Evolutionary conservation across 257 asterid genomes (phyloP), one percentile per base, ranked within the genome.

Genomic region (Osmanthus fragrans): DNA sequence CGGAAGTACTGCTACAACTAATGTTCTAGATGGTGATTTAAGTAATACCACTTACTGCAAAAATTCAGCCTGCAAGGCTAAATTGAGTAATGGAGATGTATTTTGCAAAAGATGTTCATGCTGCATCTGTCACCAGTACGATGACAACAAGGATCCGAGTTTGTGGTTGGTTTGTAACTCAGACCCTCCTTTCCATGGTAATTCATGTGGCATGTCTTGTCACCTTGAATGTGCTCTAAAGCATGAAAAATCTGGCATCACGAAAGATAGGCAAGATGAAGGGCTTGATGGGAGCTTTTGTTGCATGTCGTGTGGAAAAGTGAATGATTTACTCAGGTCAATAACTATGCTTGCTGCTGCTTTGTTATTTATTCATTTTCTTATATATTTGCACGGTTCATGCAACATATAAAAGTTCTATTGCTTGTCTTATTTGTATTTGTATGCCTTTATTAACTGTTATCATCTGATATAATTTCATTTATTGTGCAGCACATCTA

Each of bases 81-180:
- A 85, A 71, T 66, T 91, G 82, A 85, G 75, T n/a, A 27, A 73
- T 0, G 89, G 63, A 56, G 90, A 89, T 6, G 77, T 29, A 49
- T 93, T 91, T 85, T 93, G 98, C 86, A 93, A 85, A 79, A 72
- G 98, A 80, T 93, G 98, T 80, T 87, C 97, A 12, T 93, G 98
- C 85, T 89, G 94, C 76, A 89, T 93, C 49, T 93, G 98, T 74
- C 88, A 81, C 66, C 82, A 56, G 80, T 93, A 85, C 71, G 98
- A 93, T 76, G 98, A 93, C 75, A 93, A 93, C 73, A 93, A 93
- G 86, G 98, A 93, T 80, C 97, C 98, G 2, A 85, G 94, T 79
- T 77, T 93, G 77, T 93, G 98, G 98, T 79, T 93, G 68, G 85
- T 82, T 69, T 93, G 98, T 76, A 84, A 85, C 74, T 83, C 91